Percentiles rank a stretch among this genome's conserved stretches.
phyloP scores from a whole-genome alignment of 371 early-diverging fungal species.

The Syncephalastrum monosporum region DNA sequence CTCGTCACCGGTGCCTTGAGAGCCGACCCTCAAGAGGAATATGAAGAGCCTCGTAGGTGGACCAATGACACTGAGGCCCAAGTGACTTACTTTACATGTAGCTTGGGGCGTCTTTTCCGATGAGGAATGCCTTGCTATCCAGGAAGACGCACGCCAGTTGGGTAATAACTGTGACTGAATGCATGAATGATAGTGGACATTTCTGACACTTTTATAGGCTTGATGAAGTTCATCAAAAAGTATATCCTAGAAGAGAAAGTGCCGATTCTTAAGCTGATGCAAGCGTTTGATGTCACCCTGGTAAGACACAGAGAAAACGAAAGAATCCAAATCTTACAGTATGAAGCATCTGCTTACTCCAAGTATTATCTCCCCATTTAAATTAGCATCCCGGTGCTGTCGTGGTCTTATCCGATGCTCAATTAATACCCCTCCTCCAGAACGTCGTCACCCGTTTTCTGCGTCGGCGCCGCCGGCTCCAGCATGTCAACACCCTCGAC shows the following conservation, averaged over 20 bases:
- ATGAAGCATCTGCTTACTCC: not conserved
- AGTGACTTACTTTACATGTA: conserved; percentile 4
- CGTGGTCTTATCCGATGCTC: conserved; percentile 31
- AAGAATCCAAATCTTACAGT: not conserved
- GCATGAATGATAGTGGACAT: not conserved
- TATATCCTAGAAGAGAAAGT: conserved; percentile 43
- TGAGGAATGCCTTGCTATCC: conserved; percentile 32
- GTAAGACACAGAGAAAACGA: conserved; percentile 17
- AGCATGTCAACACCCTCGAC: conserved; percentile 65
- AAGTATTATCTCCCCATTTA: not conserved
- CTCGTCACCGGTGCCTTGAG: conserved; percentile 16
- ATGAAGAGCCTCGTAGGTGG: conserved; percentile 22
- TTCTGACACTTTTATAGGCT: conserved; percentile 8
- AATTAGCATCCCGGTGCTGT: conserved; percentile 39
- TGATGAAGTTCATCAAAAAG: conserved; percentile 57
- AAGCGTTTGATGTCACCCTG: conserved; percentile 49
- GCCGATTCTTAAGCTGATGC: conserved; percentile 54
- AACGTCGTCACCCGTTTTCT: conserved; percentile 51
- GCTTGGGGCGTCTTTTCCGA: conserved; percentile 43
- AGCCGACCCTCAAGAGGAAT: conserved; percentile 29
- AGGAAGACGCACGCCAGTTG: conserved; percentile 35
- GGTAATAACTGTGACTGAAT: conserved; percentile 14
- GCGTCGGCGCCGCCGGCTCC: conserved; percentile 57
- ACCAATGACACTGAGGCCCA: not conserved
- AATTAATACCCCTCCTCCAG: conserved; percentile 54